phyloP scores from a whole-genome alignment of 805 yeast genomes.

The Cyberlindnera maritima region DNA sequence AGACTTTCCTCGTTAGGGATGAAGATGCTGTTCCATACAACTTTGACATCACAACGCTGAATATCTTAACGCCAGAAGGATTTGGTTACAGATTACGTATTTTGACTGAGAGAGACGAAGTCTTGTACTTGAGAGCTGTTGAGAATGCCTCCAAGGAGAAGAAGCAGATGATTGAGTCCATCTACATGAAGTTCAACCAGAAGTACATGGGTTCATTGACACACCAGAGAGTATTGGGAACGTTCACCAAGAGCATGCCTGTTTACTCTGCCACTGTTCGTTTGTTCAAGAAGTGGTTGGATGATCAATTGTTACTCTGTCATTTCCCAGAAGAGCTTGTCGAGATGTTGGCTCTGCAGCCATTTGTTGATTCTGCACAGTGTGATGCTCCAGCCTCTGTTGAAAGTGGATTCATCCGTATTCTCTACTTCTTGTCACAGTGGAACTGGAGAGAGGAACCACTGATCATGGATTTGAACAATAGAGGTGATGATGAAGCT shows the following conservation, averaged over 20 bases:
- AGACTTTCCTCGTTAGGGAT: conserved; percentile 63
- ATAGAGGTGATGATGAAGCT: conserved; percentile 39
- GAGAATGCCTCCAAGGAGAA: conserved; percentile 59
- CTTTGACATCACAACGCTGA: conserved; percentile 52
- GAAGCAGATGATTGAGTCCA: conserved; percentile 55
- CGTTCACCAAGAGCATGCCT: conserved; percentile 68
- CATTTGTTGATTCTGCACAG: conserved; percentile 88
- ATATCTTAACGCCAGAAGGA: conserved; percentile 83
- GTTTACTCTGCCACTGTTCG: conserved; percentile 79
- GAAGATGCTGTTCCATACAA: conserved; percentile 61
- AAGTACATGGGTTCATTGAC: conserved; percentile 65
- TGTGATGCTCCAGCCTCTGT: conserved; percentile 76
- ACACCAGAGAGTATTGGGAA: conserved; percentile 77
- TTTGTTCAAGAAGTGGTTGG: conserved; percentile 86
- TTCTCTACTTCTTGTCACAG: conserved; percentile 61
- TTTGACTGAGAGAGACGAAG: conserved; percentile 80
- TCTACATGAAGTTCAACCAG: conserved; percentile 61
- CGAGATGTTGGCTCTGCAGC: conserved; percentile 79
- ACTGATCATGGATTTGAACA: conserved; percentile 72
- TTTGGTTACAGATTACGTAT: conserved; percentile 79
- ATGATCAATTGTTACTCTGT: conserved; percentile 67
- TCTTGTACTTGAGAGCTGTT: conserved; percentile 68
- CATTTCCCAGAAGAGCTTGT: conserved; percentile 77
- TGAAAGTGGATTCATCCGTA: conserved; percentile 76
- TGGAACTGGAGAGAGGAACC: conserved; percentile 98